These are phyloP conservation scores for Oryza nivara DNA, from an alignment of 176 grass and related monocot genomes.

Conservation along the genomic window DNA sequence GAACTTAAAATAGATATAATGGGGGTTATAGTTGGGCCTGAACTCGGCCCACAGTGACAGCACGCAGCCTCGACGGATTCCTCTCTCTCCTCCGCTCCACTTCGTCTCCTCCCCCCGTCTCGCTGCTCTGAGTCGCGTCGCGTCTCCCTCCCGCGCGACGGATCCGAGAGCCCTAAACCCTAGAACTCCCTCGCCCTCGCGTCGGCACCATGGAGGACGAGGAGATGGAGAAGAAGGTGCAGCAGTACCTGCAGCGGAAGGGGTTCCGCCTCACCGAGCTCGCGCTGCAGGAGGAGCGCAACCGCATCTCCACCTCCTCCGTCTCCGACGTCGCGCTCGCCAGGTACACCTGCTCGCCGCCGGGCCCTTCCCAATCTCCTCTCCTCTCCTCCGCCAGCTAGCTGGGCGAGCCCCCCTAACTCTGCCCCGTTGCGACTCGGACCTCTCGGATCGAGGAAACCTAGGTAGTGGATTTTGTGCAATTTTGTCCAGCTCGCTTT, in stretches of 20 bases:
- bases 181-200: background rate
- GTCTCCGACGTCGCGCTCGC: conserved; percentile 55
- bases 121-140: background rate
- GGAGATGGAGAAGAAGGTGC: conserved; percentile 93
- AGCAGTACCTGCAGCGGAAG: conserved; percentile 87
- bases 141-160: background rate
- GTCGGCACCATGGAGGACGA: conserved; percentile 73
- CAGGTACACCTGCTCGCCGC: conserved; percentile 44
- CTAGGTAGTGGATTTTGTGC: background rate
- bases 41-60: background rate
- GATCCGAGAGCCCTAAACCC: conserved; percentile 28
- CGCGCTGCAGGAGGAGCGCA: conserved; percentile 88
- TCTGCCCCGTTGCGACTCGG: background rate
- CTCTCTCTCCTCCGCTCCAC: background rate
- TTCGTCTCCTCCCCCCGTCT: background rate
- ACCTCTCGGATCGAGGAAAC: background rate
- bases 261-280: conserved; percentile 87
- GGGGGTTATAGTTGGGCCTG: no score
- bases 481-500: background rate
- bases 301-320: conserved; percentile 66
- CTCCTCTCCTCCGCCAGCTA: no score
- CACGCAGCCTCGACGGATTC: no score
- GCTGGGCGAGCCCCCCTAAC: background rate
- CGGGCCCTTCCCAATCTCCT: background rate
- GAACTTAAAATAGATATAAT: no score